These are phyloP conservation scores for Wickerhamiella australiensis DNA, from an alignment of 805 yeast species.

Conservation along the genomic window DNA sequence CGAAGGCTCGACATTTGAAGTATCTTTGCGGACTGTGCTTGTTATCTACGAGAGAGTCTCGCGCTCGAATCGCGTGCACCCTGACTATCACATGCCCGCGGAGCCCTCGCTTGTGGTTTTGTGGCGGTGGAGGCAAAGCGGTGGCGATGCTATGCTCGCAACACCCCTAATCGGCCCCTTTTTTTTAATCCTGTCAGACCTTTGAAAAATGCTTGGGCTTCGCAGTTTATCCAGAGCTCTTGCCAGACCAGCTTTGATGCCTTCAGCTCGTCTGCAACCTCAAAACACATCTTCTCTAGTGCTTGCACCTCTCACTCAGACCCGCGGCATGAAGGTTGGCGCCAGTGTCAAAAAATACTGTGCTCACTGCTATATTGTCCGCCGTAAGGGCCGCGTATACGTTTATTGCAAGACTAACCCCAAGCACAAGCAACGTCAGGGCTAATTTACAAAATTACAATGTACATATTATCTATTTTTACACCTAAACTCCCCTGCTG, in stretches of 20 bases:
- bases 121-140: no score
- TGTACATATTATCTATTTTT: background rate
- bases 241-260: background rate
- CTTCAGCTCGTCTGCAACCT: constrained; percentile 5
- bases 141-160: background rate
- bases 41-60: no score
- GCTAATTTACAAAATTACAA: constrained; percentile 20
- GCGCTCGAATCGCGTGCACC: no score
- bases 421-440: constrained; percentile 87
- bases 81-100: no score
- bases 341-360: constrained; percentile 91
- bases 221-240: constrained; percentile 6
- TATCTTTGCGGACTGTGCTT: no score
- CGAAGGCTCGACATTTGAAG: no score
- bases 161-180: background rate
- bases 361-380: constrained; percentile 78
- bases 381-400: constrained; percentile 89
- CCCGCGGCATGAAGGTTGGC: constrained; percentile 79
- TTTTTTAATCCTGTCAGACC: no score
- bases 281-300: background rate
- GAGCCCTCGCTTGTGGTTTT: no score
- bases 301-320: constrained; percentile 17
- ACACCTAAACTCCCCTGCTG: background rate
- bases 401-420: constrained; percentile 88
- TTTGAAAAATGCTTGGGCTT: constrained; percentile 4